phyloP scores from a whole-genome alignment of 2,329 filamentous ascomycete species.

The Ophiostoma angusticollis region DNA sequence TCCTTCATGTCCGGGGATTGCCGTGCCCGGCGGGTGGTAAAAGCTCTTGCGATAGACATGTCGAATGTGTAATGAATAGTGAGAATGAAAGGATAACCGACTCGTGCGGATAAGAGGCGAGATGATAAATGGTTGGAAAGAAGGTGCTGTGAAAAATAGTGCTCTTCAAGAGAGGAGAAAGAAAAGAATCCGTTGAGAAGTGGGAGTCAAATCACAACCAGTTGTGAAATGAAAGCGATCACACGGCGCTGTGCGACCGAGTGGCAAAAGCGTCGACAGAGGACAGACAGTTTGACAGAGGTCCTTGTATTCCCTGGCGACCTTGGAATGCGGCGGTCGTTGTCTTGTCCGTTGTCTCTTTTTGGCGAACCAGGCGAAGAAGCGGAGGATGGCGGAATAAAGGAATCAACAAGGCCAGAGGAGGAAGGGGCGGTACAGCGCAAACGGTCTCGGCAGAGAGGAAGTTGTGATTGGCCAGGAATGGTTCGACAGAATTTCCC shows the following conservation, averaged over 20 bases:
- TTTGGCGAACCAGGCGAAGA: neutral
- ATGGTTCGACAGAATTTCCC: too few relatives aligned
- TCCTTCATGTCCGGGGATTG: conserved; percentile 36
- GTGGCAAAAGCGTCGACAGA: neutral
- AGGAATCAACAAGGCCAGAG: conserved; percentile 1
- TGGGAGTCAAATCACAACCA: conserved; percentile 11
- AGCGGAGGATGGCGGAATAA: conserved; percentile 2
- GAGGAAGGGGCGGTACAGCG: neutral
- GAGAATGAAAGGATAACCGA: neutral
- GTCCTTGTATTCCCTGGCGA: neutral
- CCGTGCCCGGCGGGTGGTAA: conserved; percentile 57
- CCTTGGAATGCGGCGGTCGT: conserved; percentile 2
- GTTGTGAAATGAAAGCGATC: conserved; percentile 9
- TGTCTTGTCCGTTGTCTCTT: conserved; percentile 8
- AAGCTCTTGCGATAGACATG: conserved; percentile 50
- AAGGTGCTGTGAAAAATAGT: neutral
- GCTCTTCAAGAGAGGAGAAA: neutral
- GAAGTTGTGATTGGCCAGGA: conserved; percentile 11
- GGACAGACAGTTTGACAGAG: neutral
- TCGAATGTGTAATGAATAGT: conserved; percentile 6
- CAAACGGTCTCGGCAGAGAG: neutral
- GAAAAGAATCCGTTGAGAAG: conserved; percentile 1
- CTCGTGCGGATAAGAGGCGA: neutral
- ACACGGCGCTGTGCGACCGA: conserved; percentile 1
- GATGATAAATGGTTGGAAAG: conserved; percentile 1